Percentiles rank a stretch among this genome's conserved stretches.
These are phyloP conservation scores for Phyllosticta capitalensis DNA, from an alignment of 2,329 filamentous ascomycete genomes.

Conservation along the genomic window DNA sequence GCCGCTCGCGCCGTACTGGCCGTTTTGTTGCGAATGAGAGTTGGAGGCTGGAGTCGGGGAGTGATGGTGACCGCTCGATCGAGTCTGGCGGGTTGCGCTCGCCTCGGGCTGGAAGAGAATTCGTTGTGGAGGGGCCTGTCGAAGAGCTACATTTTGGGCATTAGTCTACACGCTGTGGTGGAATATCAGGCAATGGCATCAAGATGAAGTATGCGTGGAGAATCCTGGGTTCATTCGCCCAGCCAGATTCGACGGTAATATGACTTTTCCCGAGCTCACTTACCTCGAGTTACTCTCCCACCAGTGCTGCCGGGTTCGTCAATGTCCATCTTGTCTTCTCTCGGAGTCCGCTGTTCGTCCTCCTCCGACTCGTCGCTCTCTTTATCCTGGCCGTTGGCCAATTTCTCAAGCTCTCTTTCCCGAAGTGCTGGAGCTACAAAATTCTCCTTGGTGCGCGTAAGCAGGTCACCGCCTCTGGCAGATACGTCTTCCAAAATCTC, in stretches of 20 bases:
- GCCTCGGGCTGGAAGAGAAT: conserved; percentile 79
- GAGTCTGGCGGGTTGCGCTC: conserved; percentile 52
- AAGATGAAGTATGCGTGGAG: background rate
- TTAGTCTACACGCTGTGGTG: background rate
- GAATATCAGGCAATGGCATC: background rate
- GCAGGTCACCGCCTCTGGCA: conserved; percentile 71
- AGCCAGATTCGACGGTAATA: background rate
- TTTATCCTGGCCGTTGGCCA: conserved; percentile 46
- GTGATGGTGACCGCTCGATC: conserved; percentile 38
- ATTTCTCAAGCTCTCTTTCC: conserved; percentile 38
- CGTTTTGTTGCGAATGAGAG: conserved; percentile 26
- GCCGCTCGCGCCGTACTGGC: conserved; percentile 24
- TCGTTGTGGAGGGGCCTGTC: conserved; percentile 76
- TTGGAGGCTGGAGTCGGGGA: conserved; percentile 32
- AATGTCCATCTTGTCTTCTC: conserved; percentile 40
- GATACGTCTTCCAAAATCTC: conserved; percentile 75
- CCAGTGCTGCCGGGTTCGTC: conserved; percentile 38
- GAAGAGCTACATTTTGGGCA: conserved; percentile 41
- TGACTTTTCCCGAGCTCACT: conserved; percentile 4
- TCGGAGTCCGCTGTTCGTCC: conserved; percentile 37
- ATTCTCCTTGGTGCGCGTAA: conserved; percentile 70
- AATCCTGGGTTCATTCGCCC: background rate
- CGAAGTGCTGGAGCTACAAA: conserved; percentile 39
- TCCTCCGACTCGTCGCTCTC: conserved; percentile 40
- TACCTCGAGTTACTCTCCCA: conserved; percentile 28